Evolutionary conservation across 306 rosid genomes (phyloP).

Genomic region (Dicorynia guianensis): DNA sequence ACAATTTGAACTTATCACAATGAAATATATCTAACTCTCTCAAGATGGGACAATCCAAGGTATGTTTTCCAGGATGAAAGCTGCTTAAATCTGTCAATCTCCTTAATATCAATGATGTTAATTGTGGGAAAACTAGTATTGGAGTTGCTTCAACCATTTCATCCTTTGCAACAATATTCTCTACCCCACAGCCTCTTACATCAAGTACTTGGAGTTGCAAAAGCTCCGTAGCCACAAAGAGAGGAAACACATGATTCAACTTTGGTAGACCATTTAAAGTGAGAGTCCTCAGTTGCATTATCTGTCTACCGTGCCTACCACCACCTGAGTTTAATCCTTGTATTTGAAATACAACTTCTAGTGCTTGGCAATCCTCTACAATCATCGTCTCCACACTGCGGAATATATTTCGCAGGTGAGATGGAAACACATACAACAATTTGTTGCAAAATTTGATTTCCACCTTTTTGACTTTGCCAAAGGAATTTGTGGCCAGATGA

Average conservation of each 20-base stretch:
- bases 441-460: neutral
- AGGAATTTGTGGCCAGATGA: neutral
- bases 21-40: neutral
- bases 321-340: neutral
- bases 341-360: neutral
- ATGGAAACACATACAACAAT: neutral
- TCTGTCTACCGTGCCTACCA: no score
- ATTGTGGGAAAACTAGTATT: neutral
- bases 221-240: conserved; percentile 9
- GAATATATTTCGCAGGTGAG: neutral
- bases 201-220: conserved; percentile 14
- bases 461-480: neutral
- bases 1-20: neutral
- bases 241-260: conserved; percentile 18
- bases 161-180: conserved; percentile 1
- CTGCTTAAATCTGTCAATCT: neutral
- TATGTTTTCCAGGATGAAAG: neutral
- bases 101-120: neutral
- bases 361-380: neutral
- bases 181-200: neutral
- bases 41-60: neutral
- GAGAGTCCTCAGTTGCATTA: neutral
- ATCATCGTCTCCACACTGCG: neutral
- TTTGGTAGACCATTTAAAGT: neutral
- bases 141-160: neutral